These are phyloP conservation scores for Colletotrichum falcatum DNA, from an alignment of 2,329 filamentous ascomycete species.

Conservation along the genomic window DNA sequence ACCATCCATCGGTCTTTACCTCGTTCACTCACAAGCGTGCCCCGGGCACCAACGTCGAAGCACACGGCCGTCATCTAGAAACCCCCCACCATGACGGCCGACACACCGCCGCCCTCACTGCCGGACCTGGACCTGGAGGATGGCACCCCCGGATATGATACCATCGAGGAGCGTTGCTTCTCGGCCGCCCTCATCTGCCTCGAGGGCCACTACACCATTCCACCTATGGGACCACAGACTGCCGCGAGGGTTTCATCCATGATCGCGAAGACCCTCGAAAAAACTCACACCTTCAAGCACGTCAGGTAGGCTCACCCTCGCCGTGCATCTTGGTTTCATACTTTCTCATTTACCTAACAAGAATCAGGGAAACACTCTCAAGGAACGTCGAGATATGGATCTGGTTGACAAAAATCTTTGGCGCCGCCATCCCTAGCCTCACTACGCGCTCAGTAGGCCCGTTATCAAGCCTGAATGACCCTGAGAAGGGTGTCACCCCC, in stretches of 20 bases:
- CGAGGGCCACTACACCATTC: conserved; percentile 70
- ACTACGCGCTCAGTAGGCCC: conserved; percentile 70
- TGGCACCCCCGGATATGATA: conserved; percentile 54
- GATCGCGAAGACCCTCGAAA: conserved; percentile 71
- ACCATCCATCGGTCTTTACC: neutral
- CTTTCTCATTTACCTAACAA: conserved; percentile 34
- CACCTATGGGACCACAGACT: conserved; percentile 69
- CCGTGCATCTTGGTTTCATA: neutral
- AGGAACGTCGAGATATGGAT: conserved; percentile 75
- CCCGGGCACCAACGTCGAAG: neutral
- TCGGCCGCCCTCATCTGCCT: conserved; percentile 70
- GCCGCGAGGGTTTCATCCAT: conserved; percentile 67
- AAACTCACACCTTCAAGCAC: conserved; percentile 71
- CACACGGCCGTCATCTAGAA: neutral
- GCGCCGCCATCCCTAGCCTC: conserved; percentile 69
- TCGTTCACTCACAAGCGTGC: neutral
- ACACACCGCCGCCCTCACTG: conserved; percentile 33
- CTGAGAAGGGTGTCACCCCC: conserved; percentile 68
- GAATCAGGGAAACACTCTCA: conserved; percentile 66
- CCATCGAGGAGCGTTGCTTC: conserved; percentile 74
- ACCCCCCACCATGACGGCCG: conserved; percentile 36
- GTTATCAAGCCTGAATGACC: conserved; percentile 64
- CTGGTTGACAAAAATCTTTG: conserved; percentile 72
- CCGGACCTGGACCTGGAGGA: conserved; percentile 37
- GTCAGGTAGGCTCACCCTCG: conserved; percentile 62